Evolutionary conservation across 805 yeast genomes (phyloP).

Genomic region (Kurtzmaniella fragi): DNA sequence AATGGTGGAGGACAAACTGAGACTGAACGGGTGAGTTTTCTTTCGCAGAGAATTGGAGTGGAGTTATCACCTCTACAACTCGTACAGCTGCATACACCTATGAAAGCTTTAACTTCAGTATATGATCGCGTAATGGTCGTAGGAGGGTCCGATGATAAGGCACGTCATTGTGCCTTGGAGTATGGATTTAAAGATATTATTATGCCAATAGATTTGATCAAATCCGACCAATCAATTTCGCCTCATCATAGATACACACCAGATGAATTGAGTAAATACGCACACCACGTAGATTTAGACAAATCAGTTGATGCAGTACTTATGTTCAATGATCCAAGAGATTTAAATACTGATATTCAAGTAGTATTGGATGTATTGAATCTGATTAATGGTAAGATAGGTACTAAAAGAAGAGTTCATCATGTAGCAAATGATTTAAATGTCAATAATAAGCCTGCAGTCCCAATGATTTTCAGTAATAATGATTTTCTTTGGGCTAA

Average conservation of each 20-base stretch:
- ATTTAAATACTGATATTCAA: conserved; percentile 81
- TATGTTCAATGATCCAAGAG: conserved; percentile 86
- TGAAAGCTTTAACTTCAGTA: conserved; percentile 48
- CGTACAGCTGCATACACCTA: conserved; percentile 86
- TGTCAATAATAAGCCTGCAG: conserved; percentile 37
- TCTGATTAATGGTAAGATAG: conserved; percentile 57
- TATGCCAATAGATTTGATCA: conserved; percentile 67
- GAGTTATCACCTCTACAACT: conserved; percentile 58
- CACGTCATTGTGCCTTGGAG: conserved; percentile 64
- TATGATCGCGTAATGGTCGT: conserved; percentile 68
- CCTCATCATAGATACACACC: conserved; percentile 59
- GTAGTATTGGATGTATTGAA: conserved; percentile 66
- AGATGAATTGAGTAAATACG: conserved; percentile 41
- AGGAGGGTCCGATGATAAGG: conserved; percentile 71
- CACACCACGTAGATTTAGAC: conserved; percentile 23
- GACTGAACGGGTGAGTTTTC: conserved; percentile 46
- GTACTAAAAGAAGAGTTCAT: conserved; percentile 45
- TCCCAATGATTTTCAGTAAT: conserved; percentile 77
- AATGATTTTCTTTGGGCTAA: conserved; percentile 87
- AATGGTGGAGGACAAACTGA: conserved; percentile 88
- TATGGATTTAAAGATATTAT: conserved; percentile 79
- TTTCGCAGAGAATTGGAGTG: conserved; percentile 42
- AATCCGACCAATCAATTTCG: conserved; percentile 52
- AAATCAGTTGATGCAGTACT: conserved; percentile 67
- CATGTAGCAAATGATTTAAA: conserved; percentile 5